Percentiles rank a stretch among this genome's conserved stretches.
phyloP scores from a whole-genome alignment of 139 green algal genomes.

The Micractinium sp. region DNA sequence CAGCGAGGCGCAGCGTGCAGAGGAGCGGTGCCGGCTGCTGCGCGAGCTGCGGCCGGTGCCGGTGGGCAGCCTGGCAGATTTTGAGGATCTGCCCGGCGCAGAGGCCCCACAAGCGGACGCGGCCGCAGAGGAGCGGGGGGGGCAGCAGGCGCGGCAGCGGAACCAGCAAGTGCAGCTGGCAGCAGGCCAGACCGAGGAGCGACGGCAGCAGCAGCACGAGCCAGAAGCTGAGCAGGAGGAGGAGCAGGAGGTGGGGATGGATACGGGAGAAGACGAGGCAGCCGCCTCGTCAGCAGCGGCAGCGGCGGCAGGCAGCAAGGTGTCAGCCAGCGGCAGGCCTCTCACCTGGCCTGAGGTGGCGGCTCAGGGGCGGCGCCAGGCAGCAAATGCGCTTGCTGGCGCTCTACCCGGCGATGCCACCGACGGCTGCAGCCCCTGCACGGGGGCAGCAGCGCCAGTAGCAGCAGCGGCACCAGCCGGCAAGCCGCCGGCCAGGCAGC shows the following conservation, averaged over 20 bases:
- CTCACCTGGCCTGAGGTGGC: not conserved
- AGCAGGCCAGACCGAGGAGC: not conserved
- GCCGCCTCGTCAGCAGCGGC: not conserved
- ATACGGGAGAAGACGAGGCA: not conserved
- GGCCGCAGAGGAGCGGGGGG: too few relatives aligned
- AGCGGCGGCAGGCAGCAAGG: not conserved
- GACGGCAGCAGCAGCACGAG: not conserved
- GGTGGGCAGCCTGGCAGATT: not conserved
- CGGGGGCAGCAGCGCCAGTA: not conserved
- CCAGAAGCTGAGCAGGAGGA: not conserved
- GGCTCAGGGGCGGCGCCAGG: not conserved
- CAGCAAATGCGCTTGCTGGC: not conserved
- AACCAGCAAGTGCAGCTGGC: not conserved
- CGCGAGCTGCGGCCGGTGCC: constrained; percentile 17
- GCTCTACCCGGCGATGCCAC: not conserved
- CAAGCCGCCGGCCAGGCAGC: not conserved
- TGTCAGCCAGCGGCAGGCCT: not conserved
- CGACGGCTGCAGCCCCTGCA: not conserved
- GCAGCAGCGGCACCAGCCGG: not conserved
- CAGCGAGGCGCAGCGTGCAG: not conserved
- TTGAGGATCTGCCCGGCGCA: not conserved
- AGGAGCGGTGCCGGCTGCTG: not conserved
- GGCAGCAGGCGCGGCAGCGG: not conserved
- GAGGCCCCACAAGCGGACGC: not conserved
- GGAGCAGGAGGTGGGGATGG: not conserved